Evolutionary conservation across 1,284 basidiomycete species (phyloP).

Genomic region (Ganoderma resinaceum): DNA sequence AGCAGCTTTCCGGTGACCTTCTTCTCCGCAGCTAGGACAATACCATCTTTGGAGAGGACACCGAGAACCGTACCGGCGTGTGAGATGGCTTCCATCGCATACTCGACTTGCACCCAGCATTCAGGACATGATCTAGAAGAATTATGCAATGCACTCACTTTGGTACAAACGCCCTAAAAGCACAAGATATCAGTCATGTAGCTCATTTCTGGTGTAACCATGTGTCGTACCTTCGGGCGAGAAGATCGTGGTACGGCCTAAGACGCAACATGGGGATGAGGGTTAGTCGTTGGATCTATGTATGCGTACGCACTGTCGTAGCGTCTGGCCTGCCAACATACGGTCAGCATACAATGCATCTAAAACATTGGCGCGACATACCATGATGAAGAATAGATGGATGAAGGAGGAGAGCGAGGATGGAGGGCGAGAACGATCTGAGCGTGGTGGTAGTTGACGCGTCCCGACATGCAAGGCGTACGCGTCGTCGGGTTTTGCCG

Average conservation of each 20-base stretch:
- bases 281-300: conserved; percentile 12
- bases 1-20: conserved; percentile 98
- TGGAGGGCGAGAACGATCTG: conserved; percentile 15
- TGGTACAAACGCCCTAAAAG: conserved; percentile 85
- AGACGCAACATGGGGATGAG: conserved; percentile 30
- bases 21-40: conserved; percentile 99
- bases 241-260: conserved; percentile 94
- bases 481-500: conserved; percentile 36
- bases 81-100: conserved; percentile 99
- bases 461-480: conserved; percentile 40
- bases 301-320: conserved; percentile 78
- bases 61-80: conserved; percentile 96
- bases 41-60: conserved; percentile 93
- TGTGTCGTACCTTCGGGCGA: conserved; percentile 84
- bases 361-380: conserved; percentile 27
- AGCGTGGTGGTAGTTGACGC: conserved; percentile 36
- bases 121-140: neutral
- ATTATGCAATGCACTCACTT: conserved; percentile 59
- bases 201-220: neutral
- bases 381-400: conserved; percentile 44
- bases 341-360: conserved; percentile 6
- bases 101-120: conserved; percentile 75
- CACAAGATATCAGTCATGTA: conserved; percentile 1
- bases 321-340: conserved; percentile 72
- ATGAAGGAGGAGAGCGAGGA: conserved; percentile 15